phyloP scores from a whole-genome alignment of 495 filamentous ascomycete genomes.

The Talaromyces borbonicus region DNA sequence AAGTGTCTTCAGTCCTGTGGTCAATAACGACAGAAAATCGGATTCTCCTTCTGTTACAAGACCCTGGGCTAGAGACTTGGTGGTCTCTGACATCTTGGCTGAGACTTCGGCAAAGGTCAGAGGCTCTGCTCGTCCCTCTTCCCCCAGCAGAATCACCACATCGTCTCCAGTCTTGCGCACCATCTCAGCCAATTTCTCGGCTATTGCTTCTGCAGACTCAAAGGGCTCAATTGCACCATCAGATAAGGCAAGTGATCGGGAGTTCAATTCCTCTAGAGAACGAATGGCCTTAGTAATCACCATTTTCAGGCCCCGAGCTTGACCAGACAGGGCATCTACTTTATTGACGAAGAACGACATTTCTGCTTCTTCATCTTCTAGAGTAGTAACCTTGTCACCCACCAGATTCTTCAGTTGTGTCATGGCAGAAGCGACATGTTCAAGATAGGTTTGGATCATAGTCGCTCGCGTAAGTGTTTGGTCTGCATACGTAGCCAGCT shows the following conservation, averaged over 20 bases:
- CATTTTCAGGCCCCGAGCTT: constrained; percentile 76
- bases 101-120: constrained; percentile 58
- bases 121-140: constrained; percentile 63
- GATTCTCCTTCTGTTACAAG: constrained; percentile 27
- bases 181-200: constrained; percentile 57
- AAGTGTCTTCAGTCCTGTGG: constrained; percentile 54
- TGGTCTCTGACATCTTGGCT: constrained; percentile 47
- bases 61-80: constrained; percentile 21
- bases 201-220: constrained; percentile 50
- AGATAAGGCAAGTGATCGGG: constrained; percentile 64
- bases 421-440: constrained; percentile 62
- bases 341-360: constrained; percentile 58
- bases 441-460: constrained; percentile 77
- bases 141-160: constrained; percentile 52
- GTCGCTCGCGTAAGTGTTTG: constrained; percentile 61
- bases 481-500: constrained; percentile 68
- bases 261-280: constrained; percentile 67
- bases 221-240: constrained; percentile 44
- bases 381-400: constrained; percentile 41
- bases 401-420: constrained; percentile 53
- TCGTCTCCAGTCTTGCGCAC: constrained; percentile 56
- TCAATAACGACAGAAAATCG: constrained; percentile 59
- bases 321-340: constrained; percentile 59
- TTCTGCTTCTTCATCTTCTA: constrained; percentile 46
- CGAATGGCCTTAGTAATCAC: constrained; percentile 69